These are phyloP conservation scores for Marasmius tenuissimus DNA, from an alignment of 1,284 basidiomycete genomes.

Conservation along the genomic window DNA sequence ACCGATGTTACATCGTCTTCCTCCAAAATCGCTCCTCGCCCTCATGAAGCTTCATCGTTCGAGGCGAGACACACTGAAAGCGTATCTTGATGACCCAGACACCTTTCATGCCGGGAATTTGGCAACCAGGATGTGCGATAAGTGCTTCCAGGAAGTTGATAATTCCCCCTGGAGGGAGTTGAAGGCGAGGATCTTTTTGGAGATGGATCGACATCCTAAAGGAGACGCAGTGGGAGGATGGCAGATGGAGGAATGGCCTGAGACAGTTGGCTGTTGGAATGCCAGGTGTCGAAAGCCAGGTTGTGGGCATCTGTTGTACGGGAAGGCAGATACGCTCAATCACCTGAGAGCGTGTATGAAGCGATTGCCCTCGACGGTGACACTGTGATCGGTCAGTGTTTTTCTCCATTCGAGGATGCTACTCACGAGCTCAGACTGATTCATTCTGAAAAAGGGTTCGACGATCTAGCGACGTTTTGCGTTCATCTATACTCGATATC, in stretches of 20 bases:
- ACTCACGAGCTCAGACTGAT: no score
- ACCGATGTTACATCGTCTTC: slow-evolving; percentile 24
- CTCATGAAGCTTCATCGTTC: slow-evolving; percentile 32
- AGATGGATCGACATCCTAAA: slow-evolving; percentile 28
- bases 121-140: background rate
- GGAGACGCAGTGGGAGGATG: slow-evolving; percentile 5
- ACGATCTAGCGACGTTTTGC: no score
- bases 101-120: slow-evolving; percentile 31
- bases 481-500: no score
- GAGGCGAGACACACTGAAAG: slow-evolving; percentile 31
- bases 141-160: slow-evolving; percentile 17
- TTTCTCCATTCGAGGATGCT: background rate
- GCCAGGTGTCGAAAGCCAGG: slow-evolving; percentile 3
- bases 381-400: background rate
- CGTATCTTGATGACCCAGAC: slow-evolving; percentile 25
- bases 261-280: slow-evolving; percentile 7
- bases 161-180: slow-evolving; percentile 36
- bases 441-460: no score
- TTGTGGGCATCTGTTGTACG: slow-evolving; percentile 4
- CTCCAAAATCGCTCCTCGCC: slow-evolving; percentile 28
- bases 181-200: slow-evolving; percentile 35
- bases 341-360: slow-evolving; percentile 8
- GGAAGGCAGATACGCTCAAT: slow-evolving; percentile 6
- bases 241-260: slow-evolving; percentile 15
- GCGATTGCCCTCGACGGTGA: slow-evolving; percentile 5